Conservation (phyloP, 352 stramenopile species). For the Pythium aquatile region DNA sequence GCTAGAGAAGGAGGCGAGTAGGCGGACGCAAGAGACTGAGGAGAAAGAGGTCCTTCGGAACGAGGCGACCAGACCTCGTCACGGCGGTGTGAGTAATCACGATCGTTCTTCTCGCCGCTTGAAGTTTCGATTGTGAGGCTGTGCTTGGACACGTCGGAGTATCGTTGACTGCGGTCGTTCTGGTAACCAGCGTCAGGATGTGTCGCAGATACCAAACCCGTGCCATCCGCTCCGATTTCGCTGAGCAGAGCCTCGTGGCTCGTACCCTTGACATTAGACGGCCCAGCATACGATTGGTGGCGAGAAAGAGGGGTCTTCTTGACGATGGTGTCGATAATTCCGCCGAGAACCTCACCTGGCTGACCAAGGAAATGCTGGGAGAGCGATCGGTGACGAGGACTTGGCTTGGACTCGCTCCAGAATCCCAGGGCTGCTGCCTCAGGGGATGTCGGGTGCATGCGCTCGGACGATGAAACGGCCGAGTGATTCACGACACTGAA, state of each 20-base stretch:
- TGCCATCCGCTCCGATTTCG: background rate
- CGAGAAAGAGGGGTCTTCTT: constrained; percentile 51
- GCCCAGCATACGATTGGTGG: constrained; percentile 26
- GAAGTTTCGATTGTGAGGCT: constrained; percentile 53
- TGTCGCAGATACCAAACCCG: background rate
- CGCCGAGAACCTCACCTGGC: constrained; percentile 61
- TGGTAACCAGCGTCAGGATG: background rate
- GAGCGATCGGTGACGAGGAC: constrained; percentile 63
- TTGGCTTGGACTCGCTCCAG: constrained; percentile 79
- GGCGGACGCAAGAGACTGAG: constrained; percentile 54
- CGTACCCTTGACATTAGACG: constrained; percentile 15
- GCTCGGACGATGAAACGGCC: constrained; percentile 36
- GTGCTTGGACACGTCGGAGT: constrained; percentile 30
- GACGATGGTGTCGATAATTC: constrained; percentile 69
- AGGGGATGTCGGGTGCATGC: constrained; percentile 45
- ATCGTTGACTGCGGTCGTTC: constrained; percentile 26
- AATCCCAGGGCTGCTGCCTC: constrained; percentile 72
- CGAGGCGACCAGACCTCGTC: constrained; percentile 54
- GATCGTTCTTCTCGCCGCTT: constrained; percentile 16
- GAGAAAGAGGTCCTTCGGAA: constrained; percentile 53
- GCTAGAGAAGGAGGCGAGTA: constrained; percentile 52
- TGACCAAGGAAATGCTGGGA: constrained; percentile 77
- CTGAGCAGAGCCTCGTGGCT: constrained; percentile 37
- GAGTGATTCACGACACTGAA: constrained; percentile 30
- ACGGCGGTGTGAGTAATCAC: background rate